These are phyloP conservation scores for Sungouiozyma ichnusensis DNA, from an alignment of 805 yeast species.

Conservation along the genomic window DNA sequence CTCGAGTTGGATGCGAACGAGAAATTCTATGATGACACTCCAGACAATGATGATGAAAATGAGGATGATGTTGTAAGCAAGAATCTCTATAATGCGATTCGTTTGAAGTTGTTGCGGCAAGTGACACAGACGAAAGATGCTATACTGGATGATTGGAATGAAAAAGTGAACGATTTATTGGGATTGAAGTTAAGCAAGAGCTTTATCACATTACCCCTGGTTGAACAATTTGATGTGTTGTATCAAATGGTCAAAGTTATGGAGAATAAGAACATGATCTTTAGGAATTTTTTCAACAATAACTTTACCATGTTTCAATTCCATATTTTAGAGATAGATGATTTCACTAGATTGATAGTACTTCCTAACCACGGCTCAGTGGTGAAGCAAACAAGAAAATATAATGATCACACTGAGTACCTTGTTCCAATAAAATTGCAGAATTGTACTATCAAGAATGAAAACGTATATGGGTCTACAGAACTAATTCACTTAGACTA, in stretches of 20 bases:
- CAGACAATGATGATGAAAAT: neutral
- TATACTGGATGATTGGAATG: constrained; percentile 20
- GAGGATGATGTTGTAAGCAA: constrained; percentile 3
- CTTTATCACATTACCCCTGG: constrained; percentile 10
- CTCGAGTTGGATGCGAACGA: neutral
- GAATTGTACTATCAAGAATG: constrained; percentile 21
- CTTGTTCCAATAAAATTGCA: constrained; percentile 20
- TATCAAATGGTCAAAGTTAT: constrained; percentile 21
- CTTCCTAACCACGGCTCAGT: constrained; percentile 20
- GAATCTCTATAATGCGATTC: constrained; percentile 14
- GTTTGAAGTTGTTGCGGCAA: constrained; percentile 15
- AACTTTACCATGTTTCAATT: constrained; percentile 22
- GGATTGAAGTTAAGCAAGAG: neutral
- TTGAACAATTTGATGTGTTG: constrained; percentile 20
- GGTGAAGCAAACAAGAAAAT: constrained; percentile 8
- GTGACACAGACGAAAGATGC: constrained; percentile 18
- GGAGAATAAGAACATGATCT: constrained; percentile 21
- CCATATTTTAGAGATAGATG: constrained; percentile 13
- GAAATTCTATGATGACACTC: neutral
- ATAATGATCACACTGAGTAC: constrained; percentile 1
- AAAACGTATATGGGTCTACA: constrained; percentile 8
- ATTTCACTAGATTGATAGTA: constrained; percentile 11
- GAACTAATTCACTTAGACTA: constrained; percentile 24
- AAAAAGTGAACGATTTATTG: constrained; percentile 10
- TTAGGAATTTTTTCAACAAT: constrained; percentile 22